phyloP scores from a whole-genome alignment of 148 eudicot species.

The Amaranthus palmeri region DNA sequence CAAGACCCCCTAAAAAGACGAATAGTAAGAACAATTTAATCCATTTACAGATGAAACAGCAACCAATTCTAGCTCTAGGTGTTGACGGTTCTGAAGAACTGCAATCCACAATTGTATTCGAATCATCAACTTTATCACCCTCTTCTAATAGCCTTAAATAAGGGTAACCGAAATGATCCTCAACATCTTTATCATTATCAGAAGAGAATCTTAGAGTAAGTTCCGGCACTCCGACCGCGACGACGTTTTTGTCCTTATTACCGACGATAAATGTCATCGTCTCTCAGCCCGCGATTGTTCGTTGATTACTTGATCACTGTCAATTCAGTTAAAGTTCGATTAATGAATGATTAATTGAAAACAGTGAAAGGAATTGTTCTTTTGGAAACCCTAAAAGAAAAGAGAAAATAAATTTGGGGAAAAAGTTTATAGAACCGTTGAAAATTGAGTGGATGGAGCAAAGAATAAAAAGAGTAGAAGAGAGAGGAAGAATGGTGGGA shows the following conservation, averaged over 20 bases:
- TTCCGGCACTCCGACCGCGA: constrained; percentile 23
- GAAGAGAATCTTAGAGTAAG: constrained; percentile 18
- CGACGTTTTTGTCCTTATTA: constrained; percentile 17
- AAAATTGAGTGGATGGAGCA: background rate
- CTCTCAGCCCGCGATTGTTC: constrained; percentile 13
- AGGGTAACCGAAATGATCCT: constrained; percentile 27
- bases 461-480: background rate
- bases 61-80: constrained; percentile 21
- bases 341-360: background rate
- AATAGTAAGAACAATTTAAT: constrained; percentile 43
- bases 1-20: constrained; percentile 44
- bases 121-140: background rate
- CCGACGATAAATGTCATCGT: constrained; percentile 32
- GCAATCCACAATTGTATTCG: background rate
- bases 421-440: constrained; percentile 7
- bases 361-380: too few relatives aligned
- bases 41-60: constrained; percentile 65
- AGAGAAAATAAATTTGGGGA: constrained; percentile 2
- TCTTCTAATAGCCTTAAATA: constrained; percentile 17
- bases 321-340: background rate
- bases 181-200: constrained; percentile 28
- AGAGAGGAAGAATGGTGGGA: background rate
- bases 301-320: background rate
- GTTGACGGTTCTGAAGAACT: constrained; percentile 15
- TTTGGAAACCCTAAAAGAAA: constrained; percentile 11